These are phyloP conservation scores for Kwoniella mangroviensis DNA, from an alignment of 768 basidiomycete species.

Conservation along the genomic window DNA sequence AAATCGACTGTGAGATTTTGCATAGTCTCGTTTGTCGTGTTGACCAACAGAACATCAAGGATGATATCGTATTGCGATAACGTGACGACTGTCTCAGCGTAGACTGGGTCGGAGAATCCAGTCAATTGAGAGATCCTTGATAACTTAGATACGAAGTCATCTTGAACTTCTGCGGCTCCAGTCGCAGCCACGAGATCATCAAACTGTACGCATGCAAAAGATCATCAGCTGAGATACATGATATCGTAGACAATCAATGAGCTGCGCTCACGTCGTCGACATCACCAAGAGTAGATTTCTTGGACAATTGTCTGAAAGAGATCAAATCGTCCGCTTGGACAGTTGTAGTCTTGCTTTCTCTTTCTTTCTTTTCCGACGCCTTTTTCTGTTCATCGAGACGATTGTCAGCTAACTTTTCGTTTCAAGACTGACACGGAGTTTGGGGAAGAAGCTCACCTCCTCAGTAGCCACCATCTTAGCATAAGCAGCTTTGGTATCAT, in stretches of 20 bases:
- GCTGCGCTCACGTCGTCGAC: constrained; percentile 59
- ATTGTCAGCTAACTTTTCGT: constrained; percentile 9
- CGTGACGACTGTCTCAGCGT: constrained; percentile 96
- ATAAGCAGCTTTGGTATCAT: constrained; percentile 87
- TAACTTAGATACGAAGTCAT: constrained; percentile 93
- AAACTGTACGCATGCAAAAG: constrained; percentile 63
- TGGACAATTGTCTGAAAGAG: constrained; percentile 91
- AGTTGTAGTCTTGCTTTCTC: constrained; percentile 70
- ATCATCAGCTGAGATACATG: neutral
- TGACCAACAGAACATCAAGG: constrained; percentile 93
- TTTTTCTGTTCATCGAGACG: constrained; percentile 67
- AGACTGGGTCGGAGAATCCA: constrained; percentile 97
- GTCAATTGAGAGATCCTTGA: constrained; percentile 92
- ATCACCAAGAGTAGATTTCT: constrained; percentile 81
- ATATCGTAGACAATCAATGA: neutral
- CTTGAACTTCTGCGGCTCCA: constrained; percentile 76
- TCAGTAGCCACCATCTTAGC: constrained; percentile 94
- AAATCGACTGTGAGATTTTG: constrained; percentile 98
- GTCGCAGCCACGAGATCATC: constrained; percentile 90
- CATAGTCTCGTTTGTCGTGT: constrained; percentile 89
- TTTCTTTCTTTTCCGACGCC: constrained; percentile 85
- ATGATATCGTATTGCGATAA: constrained; percentile 97
- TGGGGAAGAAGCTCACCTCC: constrained; percentile 65
- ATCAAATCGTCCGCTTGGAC: constrained; percentile 93
- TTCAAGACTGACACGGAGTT: neutral